These are phyloP conservation scores for Chaetoceros tenuissimus DNA, from an alignment of 108 stramenopile species.

Conservation along the genomic window DNA sequence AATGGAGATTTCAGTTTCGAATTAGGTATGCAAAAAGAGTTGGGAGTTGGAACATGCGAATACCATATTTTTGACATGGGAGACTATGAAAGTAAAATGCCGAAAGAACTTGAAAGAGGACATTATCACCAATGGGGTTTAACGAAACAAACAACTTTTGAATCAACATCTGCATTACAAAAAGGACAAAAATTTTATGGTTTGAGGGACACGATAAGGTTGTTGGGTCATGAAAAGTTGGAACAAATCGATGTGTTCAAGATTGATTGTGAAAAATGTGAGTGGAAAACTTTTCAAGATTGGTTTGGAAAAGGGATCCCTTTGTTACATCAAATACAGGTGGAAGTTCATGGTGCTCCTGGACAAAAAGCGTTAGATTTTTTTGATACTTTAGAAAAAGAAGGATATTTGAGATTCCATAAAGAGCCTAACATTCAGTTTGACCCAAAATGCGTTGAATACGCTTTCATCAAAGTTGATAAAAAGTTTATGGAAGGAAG, in stretches of 20 bases:
- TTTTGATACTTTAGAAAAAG: conserved; percentile 26
- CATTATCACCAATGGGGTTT: conserved; percentile 57
- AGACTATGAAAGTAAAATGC: conserved; percentile 18
- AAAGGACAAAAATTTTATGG: not conserved
- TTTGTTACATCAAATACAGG: conserved; percentile 26
- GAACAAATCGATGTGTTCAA: conserved; percentile 53
- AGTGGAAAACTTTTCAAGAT: conserved; percentile 34
- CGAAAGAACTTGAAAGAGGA: conserved; percentile 18
- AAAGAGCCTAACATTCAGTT: conserved; percentile 40
- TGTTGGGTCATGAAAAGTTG: conserved; percentile 40
- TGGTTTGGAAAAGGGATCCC: conserved; percentile 23
- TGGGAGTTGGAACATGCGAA: conserved; percentile 34
- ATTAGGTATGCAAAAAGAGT: conserved; percentile 20
- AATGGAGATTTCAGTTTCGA: conserved; percentile 40
- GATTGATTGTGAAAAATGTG: conserved; percentile 65
- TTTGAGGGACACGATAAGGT: conserved; percentile 27
- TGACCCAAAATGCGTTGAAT: conserved; percentile 19
- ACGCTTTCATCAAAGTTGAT: conserved; percentile 22
- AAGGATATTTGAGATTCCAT: conserved; percentile 46
- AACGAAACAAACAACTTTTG: conserved; percentile 1
- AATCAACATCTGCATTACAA: not conserved
- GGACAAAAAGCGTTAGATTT: conserved; percentile 12
- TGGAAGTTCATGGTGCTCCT: conserved; percentile 18
- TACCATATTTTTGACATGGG: conserved; percentile 54
- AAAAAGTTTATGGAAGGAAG: conserved; percentile 9